These are phyloP conservation scores for Ananas comosus DNA, from an alignment of 176 grass and related monocot species.

Conservation along the genomic window DNA sequence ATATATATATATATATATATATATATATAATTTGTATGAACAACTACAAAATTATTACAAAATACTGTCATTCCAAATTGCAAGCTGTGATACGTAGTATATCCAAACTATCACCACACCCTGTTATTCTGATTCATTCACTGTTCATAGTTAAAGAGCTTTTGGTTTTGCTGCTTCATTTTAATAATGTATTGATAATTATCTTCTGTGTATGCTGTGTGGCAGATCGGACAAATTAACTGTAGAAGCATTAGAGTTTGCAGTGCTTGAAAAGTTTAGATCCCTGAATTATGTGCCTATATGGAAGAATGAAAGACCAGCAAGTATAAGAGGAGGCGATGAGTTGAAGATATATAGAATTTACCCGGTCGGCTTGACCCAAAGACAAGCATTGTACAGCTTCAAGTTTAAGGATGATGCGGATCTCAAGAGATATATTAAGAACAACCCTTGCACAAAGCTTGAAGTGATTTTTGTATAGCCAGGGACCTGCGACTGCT, in stretches of 20 bases:
- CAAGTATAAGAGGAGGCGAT: conserved; percentile 51
- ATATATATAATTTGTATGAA: no score
- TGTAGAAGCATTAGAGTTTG: conserved; percentile 38
- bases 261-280: conserved; percentile 52
- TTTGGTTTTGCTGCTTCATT: not conserved
- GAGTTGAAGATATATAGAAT: conserved; percentile 73
- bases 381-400: conserved; percentile 25
- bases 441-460: conserved; percentile 17
- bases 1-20: no score
- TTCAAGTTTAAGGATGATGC: conserved; percentile 12
- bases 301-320: conserved; percentile 88
- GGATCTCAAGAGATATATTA: conserved; percentile 10
- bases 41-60: no score
- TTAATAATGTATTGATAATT: not conserved
- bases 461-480: conserved; percentile 25
- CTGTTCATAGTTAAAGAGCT: not conserved
- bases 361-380: conserved; percentile 63
- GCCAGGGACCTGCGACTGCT: not conserved
- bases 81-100: no score
- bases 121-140: no score
- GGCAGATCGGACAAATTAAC: conserved; percentile 58
- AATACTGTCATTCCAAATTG: no score
- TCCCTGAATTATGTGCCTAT: conserved; percentile 63
- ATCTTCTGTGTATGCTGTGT: not conserved
- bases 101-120: no score